These are phyloP conservation scores for Phyllosticta capitalensis DNA, from an alignment of 2,329 filamentous ascomycete species.

Conservation along the genomic window DNA sequence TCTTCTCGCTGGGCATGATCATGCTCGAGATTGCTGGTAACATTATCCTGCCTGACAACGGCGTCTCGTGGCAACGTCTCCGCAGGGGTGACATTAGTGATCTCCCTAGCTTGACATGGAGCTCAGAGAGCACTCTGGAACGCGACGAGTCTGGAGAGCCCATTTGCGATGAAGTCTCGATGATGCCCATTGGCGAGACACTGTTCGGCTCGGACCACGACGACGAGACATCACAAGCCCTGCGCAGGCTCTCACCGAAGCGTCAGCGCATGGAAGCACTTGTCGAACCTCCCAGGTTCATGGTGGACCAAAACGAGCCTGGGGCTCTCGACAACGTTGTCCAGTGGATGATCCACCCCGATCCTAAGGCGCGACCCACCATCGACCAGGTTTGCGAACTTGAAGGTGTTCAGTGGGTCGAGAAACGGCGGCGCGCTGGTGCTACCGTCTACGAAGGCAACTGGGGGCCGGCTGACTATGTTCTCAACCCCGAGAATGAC, in stretches of 20 bases:
- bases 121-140: constrained; percentile 57
- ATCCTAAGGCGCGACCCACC: constrained; percentile 62
- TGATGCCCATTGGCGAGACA: constrained; percentile 25
- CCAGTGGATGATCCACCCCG: constrained; percentile 74
- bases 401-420: constrained; percentile 72
- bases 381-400: constrained; percentile 64
- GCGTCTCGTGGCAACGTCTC: constrained; percentile 80
- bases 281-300: constrained; percentile 69
- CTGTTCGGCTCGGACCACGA: constrained; percentile 18
- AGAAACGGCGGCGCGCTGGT: constrained; percentile 64
- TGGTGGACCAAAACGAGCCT: constrained; percentile 64
- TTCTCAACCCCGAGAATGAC: constrained; percentile 43
- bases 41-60: constrained; percentile 87
- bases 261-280: constrained; percentile 42
- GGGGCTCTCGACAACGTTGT: constrained; percentile 78
- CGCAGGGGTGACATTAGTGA: constrained; percentile 83
- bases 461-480: constrained; percentile 71
- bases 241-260: constrained; percentile 20
- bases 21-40: constrained; percentile 93
- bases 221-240: constrained; percentile 30
- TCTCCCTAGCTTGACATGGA: constrained; percentile 79
- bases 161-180: constrained; percentile 15
- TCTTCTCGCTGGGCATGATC: constrained; percentile 90
- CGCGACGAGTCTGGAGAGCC: constrained; percentile 67
- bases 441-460: constrained; percentile 96